These are phyloP conservation scores for Rhodotorula paludigena DNA, from an alignment of 768 basidiomycete species.

Conservation along the genomic window DNA sequence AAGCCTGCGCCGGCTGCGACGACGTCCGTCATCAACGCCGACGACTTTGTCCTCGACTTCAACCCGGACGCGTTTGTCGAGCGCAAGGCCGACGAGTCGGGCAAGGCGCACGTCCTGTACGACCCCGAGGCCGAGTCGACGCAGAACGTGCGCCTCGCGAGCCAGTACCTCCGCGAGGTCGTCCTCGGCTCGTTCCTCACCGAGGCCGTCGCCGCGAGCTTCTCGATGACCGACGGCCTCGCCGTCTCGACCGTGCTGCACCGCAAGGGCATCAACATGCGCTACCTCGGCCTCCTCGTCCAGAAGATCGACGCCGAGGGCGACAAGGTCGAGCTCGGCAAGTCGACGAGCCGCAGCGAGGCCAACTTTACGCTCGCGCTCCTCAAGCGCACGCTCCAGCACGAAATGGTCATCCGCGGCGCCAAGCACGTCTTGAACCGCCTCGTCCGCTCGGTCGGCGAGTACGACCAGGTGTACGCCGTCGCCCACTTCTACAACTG, in stretches of 20 bases:
- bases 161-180: conserved; percentile 47
- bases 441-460: conserved; percentile 43
- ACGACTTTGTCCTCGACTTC: conserved; percentile 49
- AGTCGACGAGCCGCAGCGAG: conserved; percentile 21
- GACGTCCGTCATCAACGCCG: conserved; percentile 47
- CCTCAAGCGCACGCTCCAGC: conserved; percentile 46
- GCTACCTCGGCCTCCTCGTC: conserved; percentile 50
- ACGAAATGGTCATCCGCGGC: conserved; percentile 52
- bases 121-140: conserved; percentile 48
- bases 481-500: conserved; percentile 53
- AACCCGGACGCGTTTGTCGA: conserved; percentile 52
- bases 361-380: conserved; percentile 11
- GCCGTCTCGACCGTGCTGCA: conserved; percentile 48
- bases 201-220: conserved; percentile 45
- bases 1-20: conserved; percentile 24
- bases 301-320: conserved; percentile 45
- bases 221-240: conserved; percentile 48
- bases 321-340: conserved; percentile 25
- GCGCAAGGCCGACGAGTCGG: conserved; percentile 27
- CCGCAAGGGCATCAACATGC: conserved; percentile 52
- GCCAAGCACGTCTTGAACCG: conserved; percentile 49
- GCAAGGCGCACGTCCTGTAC: conserved; percentile 20
- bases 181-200: conserved; percentile 47
- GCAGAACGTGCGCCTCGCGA: conserved; percentile 51
- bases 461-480: conserved; percentile 40